A percentile compares a stretch with the other conserved stretches of the same genome.
Evolutionary conservation across 371 early-diverging fungal genomes (phyloP).

Genomic region (Mortierella sp.): DNA sequence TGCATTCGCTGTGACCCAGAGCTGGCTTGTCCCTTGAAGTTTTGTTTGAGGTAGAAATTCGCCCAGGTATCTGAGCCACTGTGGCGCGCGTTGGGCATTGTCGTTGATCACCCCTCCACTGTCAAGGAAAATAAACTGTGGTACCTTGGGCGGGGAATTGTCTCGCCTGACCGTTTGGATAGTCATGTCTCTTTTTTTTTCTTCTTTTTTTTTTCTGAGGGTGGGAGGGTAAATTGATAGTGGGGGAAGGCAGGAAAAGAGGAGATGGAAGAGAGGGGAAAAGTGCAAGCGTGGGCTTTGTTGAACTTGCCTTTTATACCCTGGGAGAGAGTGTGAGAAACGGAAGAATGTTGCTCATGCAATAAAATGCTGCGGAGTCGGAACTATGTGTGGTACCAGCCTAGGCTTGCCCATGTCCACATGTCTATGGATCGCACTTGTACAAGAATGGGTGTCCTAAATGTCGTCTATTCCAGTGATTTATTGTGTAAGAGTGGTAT

Average conservation of each 20-base stretch:
- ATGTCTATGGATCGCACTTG: no score
- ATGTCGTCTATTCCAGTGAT: no score
- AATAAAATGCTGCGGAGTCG: no score
- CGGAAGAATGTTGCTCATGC: no score
- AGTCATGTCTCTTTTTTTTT: conserved; percentile 19
- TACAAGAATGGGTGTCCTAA: no score
- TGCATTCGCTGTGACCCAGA: conserved; percentile 32
- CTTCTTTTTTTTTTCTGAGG: neutral
- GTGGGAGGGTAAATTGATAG: no score
- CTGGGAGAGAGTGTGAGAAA: no score
- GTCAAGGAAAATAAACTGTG: conserved; percentile 37
- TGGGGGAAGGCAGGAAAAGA: neutral
- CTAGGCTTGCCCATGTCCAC: no score
- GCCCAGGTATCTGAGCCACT: conserved; percentile 39
- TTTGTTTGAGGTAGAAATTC: conserved; percentile 34
- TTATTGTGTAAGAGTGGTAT: no score
- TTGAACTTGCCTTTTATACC: no score
- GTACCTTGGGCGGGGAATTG: conserved; percentile 38
- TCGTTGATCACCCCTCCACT: conserved; percentile 49
- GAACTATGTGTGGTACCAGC: no score
- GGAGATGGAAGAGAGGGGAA: neutral
- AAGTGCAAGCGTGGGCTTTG: neutral
- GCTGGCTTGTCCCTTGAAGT: conserved; percentile 25
- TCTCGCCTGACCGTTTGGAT: neutral
- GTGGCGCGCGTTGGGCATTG: conserved; percentile 29